A percentile compares a stretch with the other conserved stretches of the same genome.
Evolutionary conservation across 352 stramenopile genomes (phyloP).

Genomic region (Phytophthora pisi): DNA sequence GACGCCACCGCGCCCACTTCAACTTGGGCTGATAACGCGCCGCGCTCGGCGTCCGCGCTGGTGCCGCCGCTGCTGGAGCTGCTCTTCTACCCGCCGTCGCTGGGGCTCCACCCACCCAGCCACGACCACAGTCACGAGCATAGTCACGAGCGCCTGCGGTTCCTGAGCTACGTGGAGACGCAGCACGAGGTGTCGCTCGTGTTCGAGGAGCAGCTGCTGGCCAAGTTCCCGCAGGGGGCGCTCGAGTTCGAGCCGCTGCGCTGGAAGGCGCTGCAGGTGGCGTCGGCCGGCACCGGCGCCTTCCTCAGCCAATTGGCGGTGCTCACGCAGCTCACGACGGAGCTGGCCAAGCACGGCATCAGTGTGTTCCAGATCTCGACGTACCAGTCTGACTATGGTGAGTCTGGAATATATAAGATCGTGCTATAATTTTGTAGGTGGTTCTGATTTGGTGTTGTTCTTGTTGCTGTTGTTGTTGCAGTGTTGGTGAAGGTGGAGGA

Average conservation of each 20-base stretch:
- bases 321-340: constrained; percentile 65
- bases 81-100: constrained; percentile 48
- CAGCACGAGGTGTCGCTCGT: constrained; percentile 74
- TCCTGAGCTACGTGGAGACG: constrained; percentile 73
- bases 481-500: constrained; percentile 71
- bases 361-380: constrained; percentile 79
- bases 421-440: neutral
- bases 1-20: neutral
- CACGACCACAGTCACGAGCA: neutral
- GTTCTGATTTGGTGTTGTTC: neutral
- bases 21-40: constrained; percentile 3
- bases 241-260: constrained; percentile 57
- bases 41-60: constrained; percentile 23
- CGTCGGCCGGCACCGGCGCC: constrained; percentile 52
- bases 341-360: constrained; percentile 52
- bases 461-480: constrained; percentile 14
- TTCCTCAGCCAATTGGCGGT: constrained; percentile 63
- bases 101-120: neutral
- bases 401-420: constrained; percentile 3
- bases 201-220: constrained; percentile 55
- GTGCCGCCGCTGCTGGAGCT: constrained; percentile 57
- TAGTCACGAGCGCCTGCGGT: constrained; percentile 19
- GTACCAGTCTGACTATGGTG: constrained; percentile 75
- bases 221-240: constrained; percentile 36
- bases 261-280: constrained; percentile 71